These are phyloP conservation scores for Knufia fluminis DNA, from an alignment of 2,329 filamentous ascomycete species.

Conservation along the genomic window DNA sequence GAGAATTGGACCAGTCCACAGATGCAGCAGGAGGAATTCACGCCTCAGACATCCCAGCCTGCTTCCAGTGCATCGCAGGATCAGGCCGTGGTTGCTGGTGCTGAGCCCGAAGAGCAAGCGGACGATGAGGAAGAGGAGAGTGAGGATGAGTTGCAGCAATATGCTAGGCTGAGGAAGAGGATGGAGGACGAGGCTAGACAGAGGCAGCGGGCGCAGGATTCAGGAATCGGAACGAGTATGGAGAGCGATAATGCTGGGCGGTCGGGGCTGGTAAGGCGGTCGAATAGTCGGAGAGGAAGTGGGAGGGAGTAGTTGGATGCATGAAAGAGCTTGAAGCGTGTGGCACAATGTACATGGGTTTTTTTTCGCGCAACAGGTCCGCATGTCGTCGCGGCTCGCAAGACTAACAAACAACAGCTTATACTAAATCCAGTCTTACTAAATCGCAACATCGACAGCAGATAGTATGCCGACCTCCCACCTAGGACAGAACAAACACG, in stretches of 20 bases:
- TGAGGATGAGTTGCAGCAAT: slow-evolving; percentile 11
- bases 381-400: no score
- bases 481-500: no score
- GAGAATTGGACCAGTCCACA: slow-evolving; percentile 42
- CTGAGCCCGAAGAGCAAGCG: neutral
- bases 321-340: no score
- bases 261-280: slow-evolving; percentile 11
- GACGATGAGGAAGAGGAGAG: slow-evolving; percentile 18
- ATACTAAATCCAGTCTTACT: no score
- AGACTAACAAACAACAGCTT: no score
- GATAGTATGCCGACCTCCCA: no score
- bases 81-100: neutral
- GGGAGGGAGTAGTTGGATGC: neutral
- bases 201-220: slow-evolving; percentile 30
- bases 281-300: slow-evolving; percentile 14
- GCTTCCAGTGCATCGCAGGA: neutral
- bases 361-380: no score
- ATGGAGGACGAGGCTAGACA: slow-evolving; percentile 7
- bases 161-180: slow-evolving; percentile 9
- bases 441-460: no score
- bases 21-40: slow-evolving; percentile 24
- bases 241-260: slow-evolving; percentile 24
- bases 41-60: slow-evolving; percentile 4
- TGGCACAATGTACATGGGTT: no score
- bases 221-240: slow-evolving; percentile 47